These are phyloP conservation scores for Mycena sanguinolenta DNA, from an alignment of 768 basidiomycete genomes.

Conservation along the genomic window DNA sequence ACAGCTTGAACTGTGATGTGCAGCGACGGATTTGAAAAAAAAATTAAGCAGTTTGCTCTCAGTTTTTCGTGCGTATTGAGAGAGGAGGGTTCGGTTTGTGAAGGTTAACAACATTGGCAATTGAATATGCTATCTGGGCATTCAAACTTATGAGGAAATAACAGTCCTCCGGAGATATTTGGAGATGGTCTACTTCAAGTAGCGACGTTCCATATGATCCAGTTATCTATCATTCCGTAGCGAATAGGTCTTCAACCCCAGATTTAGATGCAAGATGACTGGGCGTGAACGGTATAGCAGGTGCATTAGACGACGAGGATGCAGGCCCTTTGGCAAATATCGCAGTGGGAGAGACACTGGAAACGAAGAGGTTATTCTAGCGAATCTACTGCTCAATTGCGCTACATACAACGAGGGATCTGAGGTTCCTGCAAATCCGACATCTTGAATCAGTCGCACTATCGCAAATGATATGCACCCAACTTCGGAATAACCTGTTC, in stretches of 20 bases:
- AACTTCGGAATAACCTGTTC: constrained; percentile 97
- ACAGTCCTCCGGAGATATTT: constrained; percentile 99
- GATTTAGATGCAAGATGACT: constrained; percentile 96
- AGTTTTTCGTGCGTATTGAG: constrained; percentile 98
- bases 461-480: constrained; percentile 70
- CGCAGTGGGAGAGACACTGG: constrained; percentile 96
- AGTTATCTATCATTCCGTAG: constrained; percentile 98
- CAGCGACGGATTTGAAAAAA: constrained; percentile 99
- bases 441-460: neutral
- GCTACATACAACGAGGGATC: constrained; percentile 94
- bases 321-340: constrained; percentile 90
- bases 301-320: constrained; percentile 73
- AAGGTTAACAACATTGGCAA: neutral
- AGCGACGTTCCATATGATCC: constrained; percentile 99
- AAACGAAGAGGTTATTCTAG: constrained; percentile 7
- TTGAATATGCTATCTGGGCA: neutral
- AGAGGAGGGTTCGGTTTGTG: constrained; percentile 99
- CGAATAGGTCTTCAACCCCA: constrained; percentile 97
- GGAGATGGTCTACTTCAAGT: constrained; percentile 99
- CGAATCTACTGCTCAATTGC: constrained; percentile 26
- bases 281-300: constrained; percentile 86
- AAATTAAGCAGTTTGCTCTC: constrained; percentile 99
- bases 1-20: constrained; percentile 99
- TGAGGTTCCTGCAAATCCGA: constrained; percentile 96
- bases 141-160: constrained; percentile 86